Conservation (phyloP, 2,329 filamentous ascomycete genomes). For the Aspergillus neotritici region DNA sequence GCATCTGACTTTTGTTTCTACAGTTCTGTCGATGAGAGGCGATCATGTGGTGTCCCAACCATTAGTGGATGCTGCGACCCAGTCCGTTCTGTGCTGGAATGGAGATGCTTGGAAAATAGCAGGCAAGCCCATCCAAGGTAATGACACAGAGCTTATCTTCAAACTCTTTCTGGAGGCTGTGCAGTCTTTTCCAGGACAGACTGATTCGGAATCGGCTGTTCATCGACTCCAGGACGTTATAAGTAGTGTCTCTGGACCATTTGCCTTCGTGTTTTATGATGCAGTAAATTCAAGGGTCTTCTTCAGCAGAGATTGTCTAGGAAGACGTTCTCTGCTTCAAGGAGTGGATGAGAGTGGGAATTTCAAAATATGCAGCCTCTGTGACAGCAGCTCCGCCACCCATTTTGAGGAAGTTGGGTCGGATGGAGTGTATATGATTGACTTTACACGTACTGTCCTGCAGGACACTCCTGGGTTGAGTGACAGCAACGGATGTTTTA, state of each 20-base stretch:
- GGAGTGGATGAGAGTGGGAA: conserved; percentile 44
- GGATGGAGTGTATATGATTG: conserved; percentile 69
- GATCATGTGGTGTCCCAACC: conserved; percentile 67
- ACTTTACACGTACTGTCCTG: conserved; percentile 39
- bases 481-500: conserved; percentile 5
- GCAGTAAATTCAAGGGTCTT: conserved; percentile 57
- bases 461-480: conserved; percentile 1
- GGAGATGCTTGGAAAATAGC: conserved; percentile 84
- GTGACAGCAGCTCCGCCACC: conserved; percentile 45
- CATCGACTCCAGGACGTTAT: conserved; percentile 43
- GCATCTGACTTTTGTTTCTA: conserved; percentile 65
- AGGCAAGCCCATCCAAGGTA: conserved; percentile 55
- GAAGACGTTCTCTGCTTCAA: conserved; percentile 71
- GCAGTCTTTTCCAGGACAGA: conserved; percentile 3
- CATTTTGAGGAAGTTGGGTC: conserved; percentile 78
- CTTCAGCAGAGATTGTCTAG: conserved; percentile 82
- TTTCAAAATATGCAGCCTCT: conserved; percentile 66
- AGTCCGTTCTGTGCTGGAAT: conserved; percentile 87
- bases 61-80: conserved; percentile 51
- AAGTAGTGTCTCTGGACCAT: conserved; percentile 68
- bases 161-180: conserved; percentile 49
- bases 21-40: conserved; percentile 85
- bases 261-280: conserved; percentile 83
- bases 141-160: conserved; percentile 72
- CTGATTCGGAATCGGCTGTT: conserved; percentile 16